Conservation (phyloP, 495 filamentous ascomycete genomes). For the Neurospora sp. region DNA sequence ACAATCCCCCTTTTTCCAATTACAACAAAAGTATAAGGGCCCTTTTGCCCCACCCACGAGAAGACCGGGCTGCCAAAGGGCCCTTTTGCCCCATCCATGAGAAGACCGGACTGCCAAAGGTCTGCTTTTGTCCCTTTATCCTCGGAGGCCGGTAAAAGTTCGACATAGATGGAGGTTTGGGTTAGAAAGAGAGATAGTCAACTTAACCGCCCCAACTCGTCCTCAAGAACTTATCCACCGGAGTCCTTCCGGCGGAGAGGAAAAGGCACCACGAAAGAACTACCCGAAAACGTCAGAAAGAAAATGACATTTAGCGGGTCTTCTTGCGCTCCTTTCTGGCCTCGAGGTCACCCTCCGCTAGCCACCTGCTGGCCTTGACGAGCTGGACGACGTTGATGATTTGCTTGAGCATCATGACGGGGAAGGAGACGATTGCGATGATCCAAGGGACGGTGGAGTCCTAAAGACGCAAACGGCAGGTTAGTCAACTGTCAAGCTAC, state of each 20-base stretch:
- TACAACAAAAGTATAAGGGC: background rate
- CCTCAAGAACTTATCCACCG: background rate
- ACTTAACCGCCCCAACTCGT: background rate
- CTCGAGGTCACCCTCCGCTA: slow-evolving; percentile 75
- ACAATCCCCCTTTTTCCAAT: background rate
- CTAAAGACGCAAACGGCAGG: background rate
- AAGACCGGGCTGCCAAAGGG: background rate
- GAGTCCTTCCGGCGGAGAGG: background rate
- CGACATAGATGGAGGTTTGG: background rate
- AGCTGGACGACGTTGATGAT: slow-evolving; percentile 89
- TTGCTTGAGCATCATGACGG: slow-evolving; percentile 86
- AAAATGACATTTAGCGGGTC: background rate
- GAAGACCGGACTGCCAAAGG: background rate
- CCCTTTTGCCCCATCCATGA: background rate
- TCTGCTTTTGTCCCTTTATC: background rate
- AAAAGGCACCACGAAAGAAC: background rate
- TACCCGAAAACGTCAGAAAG: background rate
- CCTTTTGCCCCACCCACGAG: background rate
- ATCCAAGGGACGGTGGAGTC: slow-evolving; percentile 68
- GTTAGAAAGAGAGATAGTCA: background rate
- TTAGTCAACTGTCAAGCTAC: background rate
- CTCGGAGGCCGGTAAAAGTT: background rate
- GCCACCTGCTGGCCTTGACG: slow-evolving; percentile 83
- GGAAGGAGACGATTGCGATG: slow-evolving; percentile 67
- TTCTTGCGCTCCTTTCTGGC: slow-evolving; percentile 39